These are phyloP conservation scores for Kondoa subrosea DNA, from an alignment of 768 basidiomycete species.

Conservation along the genomic window DNA sequence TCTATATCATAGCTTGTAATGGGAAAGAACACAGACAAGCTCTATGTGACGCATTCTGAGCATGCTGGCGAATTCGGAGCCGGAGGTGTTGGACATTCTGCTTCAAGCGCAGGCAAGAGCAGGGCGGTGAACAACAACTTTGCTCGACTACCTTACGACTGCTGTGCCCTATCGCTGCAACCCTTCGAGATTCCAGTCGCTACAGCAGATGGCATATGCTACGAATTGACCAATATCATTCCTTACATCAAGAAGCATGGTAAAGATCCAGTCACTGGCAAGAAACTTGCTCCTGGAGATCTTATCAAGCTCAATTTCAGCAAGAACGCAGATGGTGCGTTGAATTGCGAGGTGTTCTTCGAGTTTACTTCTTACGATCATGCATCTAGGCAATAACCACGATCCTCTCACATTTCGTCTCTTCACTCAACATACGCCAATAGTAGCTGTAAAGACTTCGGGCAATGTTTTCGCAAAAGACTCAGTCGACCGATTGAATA, in stretches of 20 bases:
- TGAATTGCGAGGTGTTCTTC: no score
- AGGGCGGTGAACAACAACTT: neutral
- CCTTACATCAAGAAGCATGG: slow-evolving; percentile 26
- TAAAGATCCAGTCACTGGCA: slow-evolving; percentile 36
- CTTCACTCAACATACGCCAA: slow-evolving; percentile 88
- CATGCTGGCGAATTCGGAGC: slow-evolving; percentile 16
- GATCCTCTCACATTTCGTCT: slow-evolving; percentile 97
- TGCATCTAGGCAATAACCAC: slow-evolving; percentile 44
- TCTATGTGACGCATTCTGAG: slow-evolving; percentile 19
- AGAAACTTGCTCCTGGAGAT: slow-evolving; percentile 32
- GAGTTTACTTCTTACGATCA: no score
- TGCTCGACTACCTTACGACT: slow-evolving; percentile 7
- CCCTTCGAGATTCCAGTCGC: slow-evolving; percentile 29
- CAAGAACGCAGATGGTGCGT: slow-evolving; percentile 37
- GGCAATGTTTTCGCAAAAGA: slow-evolving; percentile 89
- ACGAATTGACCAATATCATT: slow-evolving; percentile 27
- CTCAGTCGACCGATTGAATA: slow-evolving; percentile 39
- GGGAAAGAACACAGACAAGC: slow-evolving; percentile 8
- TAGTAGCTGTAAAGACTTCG: slow-evolving; percentile 72
- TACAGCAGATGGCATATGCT: slow-evolving; percentile 25
- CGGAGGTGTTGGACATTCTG: neutral
- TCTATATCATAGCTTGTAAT: no score
- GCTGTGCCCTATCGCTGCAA: slow-evolving; percentile 25
- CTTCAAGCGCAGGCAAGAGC: neutral
- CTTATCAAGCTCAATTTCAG: slow-evolving; percentile 37